Base-by-base conservation (phyloP, 2,329 filamentous ascomycete species). In the Xylariaceae sp. region DNA sequence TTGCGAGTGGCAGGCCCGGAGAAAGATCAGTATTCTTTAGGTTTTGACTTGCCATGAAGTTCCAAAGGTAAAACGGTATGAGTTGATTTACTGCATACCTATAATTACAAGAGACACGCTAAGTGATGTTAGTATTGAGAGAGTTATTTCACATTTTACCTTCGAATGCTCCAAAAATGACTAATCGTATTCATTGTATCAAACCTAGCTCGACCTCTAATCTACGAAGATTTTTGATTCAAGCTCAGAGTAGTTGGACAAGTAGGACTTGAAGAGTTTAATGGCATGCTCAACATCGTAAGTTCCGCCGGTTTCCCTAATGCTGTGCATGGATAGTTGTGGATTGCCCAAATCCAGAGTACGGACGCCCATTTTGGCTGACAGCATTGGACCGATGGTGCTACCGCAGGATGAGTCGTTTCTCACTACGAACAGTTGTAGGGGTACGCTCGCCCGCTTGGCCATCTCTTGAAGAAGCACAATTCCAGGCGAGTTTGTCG, bases 341-440 rank as follows among this genome's bases (percentile, higher is more conserved):
- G 93, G 87, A 73, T 97, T 97, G 10, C 93, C 93, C 51, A 97
- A 73, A 73, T 99, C 94, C 42, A 99, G 78, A 1, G 94, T 97
- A 56, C 94, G 80, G 49, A 90, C 85, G 51, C 94, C 94, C 63
- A 97, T 76, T 53, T 87, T 87, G 19, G 93, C 91, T 48, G 88
- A 89, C 42, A 97, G 78, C 86, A 97, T 97, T n/a, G 94, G 94
- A 0, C 94, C 94, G 66, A 99, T 99, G 34, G 94, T 99, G 75
- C 89, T 93, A 50, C 94, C 94, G 70, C 94, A 99, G 47, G 88
- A 84, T 4, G 88, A 94, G 70, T 99, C 94, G 71, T 99, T 99
- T 66, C 92, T 84, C 43, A 97, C 93, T 39, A 99, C 94, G 65
- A 97, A 97, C 38, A 97, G 77, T 75, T 99, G 94, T 48, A 99